Percentiles rank a stretch among this genome's conserved stretches.
Conservation (phyloP, 768 basidiomycete species). For the Xerocomellus chrysenteron region DNA sequence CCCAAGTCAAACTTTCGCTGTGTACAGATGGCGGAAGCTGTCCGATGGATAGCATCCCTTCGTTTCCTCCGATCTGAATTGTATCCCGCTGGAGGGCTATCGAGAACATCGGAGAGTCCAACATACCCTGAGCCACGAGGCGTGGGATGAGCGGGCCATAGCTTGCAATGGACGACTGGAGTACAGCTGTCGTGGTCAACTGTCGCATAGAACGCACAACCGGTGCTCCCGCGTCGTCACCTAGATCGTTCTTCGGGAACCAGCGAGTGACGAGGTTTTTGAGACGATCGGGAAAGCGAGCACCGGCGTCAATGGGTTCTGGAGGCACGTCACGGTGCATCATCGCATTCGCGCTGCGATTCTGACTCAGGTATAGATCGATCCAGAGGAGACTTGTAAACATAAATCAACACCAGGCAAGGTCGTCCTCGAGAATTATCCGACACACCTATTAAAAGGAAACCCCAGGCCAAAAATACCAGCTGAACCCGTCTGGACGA, state of each 20-base stretch:
- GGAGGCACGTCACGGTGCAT: not conserved
- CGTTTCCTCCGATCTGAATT: constrained; percentile 66
- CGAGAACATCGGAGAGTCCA: constrained; percentile 49
- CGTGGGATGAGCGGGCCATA: constrained; percentile 48
- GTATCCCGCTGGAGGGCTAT: constrained; percentile 69
- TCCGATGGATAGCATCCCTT: constrained; percentile 65
- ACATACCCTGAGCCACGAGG: constrained; percentile 37
- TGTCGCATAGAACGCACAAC: constrained; percentile 6
- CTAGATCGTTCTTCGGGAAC: constrained; percentile 13
- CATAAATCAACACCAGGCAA: not conserved
- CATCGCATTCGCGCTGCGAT: not conserved
- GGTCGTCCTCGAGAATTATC: not conserved
- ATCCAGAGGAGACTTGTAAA: constrained; percentile 46
- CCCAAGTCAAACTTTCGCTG: constrained; percentile 60
- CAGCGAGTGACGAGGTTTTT: constrained; percentile 18
- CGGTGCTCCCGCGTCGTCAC: not conserved
- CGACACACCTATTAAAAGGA: constrained; percentile 61
- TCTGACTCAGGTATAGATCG: constrained; percentile 32
- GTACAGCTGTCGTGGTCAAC: constrained; percentile 18
- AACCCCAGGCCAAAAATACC: constrained; percentile 80
- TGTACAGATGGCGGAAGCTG: constrained; percentile 53
- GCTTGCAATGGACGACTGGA: constrained; percentile 43
- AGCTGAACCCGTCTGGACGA: constrained; percentile 52
- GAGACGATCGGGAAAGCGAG: constrained; percentile 4
- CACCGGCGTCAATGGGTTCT: not conserved